Evolutionary conservation across 257 asterid genomes (phyloP), one percentile per base, ranked within the genome.

Genomic region (Solanum stenotomum): DNA sequence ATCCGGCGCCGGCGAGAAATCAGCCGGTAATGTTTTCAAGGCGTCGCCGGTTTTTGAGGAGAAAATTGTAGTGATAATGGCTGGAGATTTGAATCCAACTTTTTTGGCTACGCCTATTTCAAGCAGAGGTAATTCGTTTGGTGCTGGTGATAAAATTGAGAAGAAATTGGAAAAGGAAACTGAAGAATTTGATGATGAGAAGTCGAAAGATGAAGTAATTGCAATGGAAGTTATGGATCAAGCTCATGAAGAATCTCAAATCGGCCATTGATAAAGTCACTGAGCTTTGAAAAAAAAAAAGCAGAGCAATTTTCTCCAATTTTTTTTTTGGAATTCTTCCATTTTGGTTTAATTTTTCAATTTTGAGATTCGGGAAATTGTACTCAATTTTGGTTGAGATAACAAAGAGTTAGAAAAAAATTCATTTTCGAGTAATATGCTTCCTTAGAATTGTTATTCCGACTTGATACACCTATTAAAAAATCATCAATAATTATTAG

Each of bases 11-110:
- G 94, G 87, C 3, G 93, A 89, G 91, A 85, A 13, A 88, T 74
- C 5, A 90, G 49, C 1, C 77, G 88, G 10, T 61, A 6, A 90
- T 89, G 72, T 42, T 85, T 6, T 70, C 81, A 81, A 81, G 85
- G 86, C 33, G 3, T 78, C 88, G 84, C 92, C 91, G 46, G 91
- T 88, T 49, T 89, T 93, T 72, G 97, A 94, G 65, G 98, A 95
- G 93, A 95, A 95, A 92, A 90, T 91, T 34, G 89, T 95, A 59
- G 98, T 97, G 88, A 94, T 96, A 89, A 94, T 96, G 98, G 96
- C 98, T 3, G 99, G 99, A 1, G 98, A 97, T 44, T 91, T 87
- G 10, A 95, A 96, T 31, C 98, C 99, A 1, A 97, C 98, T 22
- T 97, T 89, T 88, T 77, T 97, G 84, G 99, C 98, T 5, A 97